Evolutionary conservation across 2,329 filamentous ascomycete genomes (phyloP).

Genomic region (Setomelanomma holmii): DNA sequence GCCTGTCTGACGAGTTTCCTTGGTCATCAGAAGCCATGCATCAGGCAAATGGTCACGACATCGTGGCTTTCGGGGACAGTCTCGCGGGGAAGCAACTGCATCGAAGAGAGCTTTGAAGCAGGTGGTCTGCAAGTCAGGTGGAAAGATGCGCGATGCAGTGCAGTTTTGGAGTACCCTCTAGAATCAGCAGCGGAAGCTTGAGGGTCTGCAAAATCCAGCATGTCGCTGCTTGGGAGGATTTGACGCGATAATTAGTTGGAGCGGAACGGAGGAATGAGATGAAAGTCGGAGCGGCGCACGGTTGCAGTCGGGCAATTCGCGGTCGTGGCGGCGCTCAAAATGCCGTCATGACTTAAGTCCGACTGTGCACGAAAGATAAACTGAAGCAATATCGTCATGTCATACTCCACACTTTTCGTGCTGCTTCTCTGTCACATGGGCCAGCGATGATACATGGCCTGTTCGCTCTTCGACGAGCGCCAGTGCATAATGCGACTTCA

Average conservation of each 20-base stretch:
- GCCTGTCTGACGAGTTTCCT: too few species aligned
- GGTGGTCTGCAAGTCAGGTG: too few species aligned
- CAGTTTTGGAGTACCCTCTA: too few species aligned
- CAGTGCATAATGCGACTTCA: slow-evolving; percentile 24
- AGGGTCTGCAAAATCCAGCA: too few species aligned
- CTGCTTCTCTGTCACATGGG: slow-evolving; percentile 6
- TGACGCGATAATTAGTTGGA: not conserved
- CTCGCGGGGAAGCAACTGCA: too few species aligned
- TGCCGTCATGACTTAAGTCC: slow-evolving; percentile 34
- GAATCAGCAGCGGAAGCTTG: too few species aligned
- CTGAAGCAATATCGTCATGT: slow-evolving; percentile 11
- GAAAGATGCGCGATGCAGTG: too few species aligned
- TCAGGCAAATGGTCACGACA: too few species aligned
- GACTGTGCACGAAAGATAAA: slow-evolving; percentile 20
- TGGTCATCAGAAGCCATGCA: too few species aligned
- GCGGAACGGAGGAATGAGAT: not conserved
- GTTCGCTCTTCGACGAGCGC: slow-evolving; percentile 42
- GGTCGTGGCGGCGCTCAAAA: slow-evolving; percentile 17
- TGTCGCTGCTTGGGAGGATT: not conserved
- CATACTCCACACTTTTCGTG: slow-evolving; percentile 37
- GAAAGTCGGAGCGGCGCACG: not conserved
- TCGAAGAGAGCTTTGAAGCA: too few species aligned
- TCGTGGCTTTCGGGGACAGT: too few species aligned
- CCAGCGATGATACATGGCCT: slow-evolving; percentile 50
- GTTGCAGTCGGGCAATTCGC: slow-evolving; percentile 10